A percentile compares a stretch with the other conserved stretches of the same genome.
Evolutionary conservation across 768 basidiomycete species (phyloP).

Genomic region (Leucogyrophana mollusca): DNA sequence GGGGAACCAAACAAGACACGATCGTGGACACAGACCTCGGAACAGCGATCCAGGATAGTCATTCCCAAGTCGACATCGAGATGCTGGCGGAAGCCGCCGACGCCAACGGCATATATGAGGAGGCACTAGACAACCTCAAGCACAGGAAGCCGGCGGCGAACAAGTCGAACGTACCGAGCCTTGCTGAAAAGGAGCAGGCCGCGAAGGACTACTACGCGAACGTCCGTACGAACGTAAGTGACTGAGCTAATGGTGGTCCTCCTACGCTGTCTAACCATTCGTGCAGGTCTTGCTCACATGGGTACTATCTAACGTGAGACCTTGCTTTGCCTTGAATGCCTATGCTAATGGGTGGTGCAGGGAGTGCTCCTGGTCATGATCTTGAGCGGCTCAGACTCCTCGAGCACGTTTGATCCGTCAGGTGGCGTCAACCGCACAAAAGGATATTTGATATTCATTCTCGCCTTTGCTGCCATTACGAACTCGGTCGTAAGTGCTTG

Average conservation of each 20-base stretch:
- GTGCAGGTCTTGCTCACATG: constrained; percentile 67
- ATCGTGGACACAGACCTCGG: constrained; percentile 76
- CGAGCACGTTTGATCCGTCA: constrained; percentile 56
- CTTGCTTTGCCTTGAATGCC: background rate
- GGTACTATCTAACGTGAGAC: constrained; percentile 79
- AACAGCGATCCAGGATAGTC: constrained; percentile 74
- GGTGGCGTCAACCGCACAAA: constrained; percentile 58
- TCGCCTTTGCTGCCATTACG: constrained; percentile 78
- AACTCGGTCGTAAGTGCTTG: constrained; percentile 51
- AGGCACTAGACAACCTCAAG: constrained; percentile 73
- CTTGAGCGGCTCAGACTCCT: constrained; percentile 54
- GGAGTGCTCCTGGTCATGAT: constrained; percentile 70
- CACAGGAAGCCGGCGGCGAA: constrained; percentile 44
- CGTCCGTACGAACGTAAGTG: constrained; percentile 75
- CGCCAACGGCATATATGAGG: constrained; percentile 81
- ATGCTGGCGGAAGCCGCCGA: constrained; percentile 80
- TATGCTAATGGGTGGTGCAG: constrained; percentile 33
- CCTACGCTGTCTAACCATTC: background rate
- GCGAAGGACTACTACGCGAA: constrained; percentile 88
- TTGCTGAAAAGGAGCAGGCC: constrained; percentile 66
- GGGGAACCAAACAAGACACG: constrained; percentile 95
- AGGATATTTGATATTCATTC: constrained; percentile 76
- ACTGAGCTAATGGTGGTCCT: background rate
- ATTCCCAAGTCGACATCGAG: constrained; percentile 85
- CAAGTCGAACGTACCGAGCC: constrained; percentile 29